Base-by-base conservation (phyloP, 2,329 filamentous ascomycete species). In the Pseudogymnoascus sp. region DNA sequence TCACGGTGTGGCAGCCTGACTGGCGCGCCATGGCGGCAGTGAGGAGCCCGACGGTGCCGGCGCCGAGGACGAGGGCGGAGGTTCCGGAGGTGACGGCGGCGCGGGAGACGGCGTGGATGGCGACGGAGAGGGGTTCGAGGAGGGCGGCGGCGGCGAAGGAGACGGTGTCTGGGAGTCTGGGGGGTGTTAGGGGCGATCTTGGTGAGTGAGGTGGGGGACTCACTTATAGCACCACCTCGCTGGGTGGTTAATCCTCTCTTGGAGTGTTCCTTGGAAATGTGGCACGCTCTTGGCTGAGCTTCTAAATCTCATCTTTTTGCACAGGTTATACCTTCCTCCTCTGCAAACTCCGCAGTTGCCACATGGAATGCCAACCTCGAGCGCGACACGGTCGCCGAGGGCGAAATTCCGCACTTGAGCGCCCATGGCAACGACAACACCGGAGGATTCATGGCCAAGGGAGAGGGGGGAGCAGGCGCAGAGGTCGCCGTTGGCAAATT, bases 331-430 rank as follows among this genome's bases (percentile, higher is more conserved):
- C 69, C 85, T 83, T 62, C 93, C 93, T 44, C 83, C 80, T 67
- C 91, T 88, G 79, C 93, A 97, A 68, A 84, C 79, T 59, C 77
- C 74, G 79, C 93, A 97, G 65, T 84, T 82, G 35, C 89, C 85
- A 77, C 93, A 97, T 0, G 92, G 90, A 59, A 90, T 83, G 58
- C 93, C 93, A 13, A 95, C 93, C 79, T 97, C 93, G 44, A 97
- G 79, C n/a, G 93, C 92, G 21, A 97, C 88, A 68, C 89, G 86
- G 76, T 97, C 92, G 62, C 92, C 92, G 8, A 81, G 71, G 67
- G 83, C 77, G 65, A 96, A 83, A 36, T 74, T 76, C 47, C 77
- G 84, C 5, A 91, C 87, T 9, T 77, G 77, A 1, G 81, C 72
- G 17, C 91, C 92, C 39, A 90, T 79, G 57, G 83, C 82, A 60